Percentiles rank a stretch among this genome's conserved stretches.
Evolutionary conservation across 2,329 filamentous ascomycete species (phyloP).

Genomic region (Escovopsis sp.): DNA sequence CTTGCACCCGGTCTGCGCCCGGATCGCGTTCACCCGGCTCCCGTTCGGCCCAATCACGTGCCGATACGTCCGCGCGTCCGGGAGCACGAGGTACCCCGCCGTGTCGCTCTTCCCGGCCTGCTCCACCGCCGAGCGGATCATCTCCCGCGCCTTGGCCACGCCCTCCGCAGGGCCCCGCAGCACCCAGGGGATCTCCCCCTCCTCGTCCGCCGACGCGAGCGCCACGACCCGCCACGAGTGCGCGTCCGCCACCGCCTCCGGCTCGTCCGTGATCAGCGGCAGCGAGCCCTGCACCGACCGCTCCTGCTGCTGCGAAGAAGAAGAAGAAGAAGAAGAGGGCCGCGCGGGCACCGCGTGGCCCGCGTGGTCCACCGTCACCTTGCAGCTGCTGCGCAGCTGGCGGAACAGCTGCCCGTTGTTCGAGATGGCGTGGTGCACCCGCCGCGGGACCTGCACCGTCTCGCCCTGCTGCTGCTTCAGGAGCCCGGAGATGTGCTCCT

Average conservation of each 20-base stretch:
- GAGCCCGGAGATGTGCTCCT: slow-evolving; percentile 65
- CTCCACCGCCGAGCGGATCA: slow-evolving; percentile 58
- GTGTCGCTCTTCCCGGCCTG: slow-evolving; percentile 54
- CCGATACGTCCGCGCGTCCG: slow-evolving; percentile 79
- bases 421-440: slow-evolving; percentile 69
- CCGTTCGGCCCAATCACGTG: slow-evolving; percentile 82
- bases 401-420: slow-evolving; percentile 94
- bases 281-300: slow-evolving; percentile 48
- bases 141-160: slow-evolving; percentile 65
- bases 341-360: slow-evolving; percentile 64
- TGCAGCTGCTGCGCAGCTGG: slow-evolving; percentile 68
- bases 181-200: slow-evolving; percentile 76
- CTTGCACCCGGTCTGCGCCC: slow-evolving; percentile 82
- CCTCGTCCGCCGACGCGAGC: slow-evolving; percentile 35
- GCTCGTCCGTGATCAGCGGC: slow-evolving; percentile 88
- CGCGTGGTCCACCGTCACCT: slow-evolving; percentile 83
- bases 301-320: slow-evolving; percentile 9
- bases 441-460: slow-evolving; percentile 69
- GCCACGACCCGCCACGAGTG: slow-evolving; percentile 79
- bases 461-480: slow-evolving; percentile 80
- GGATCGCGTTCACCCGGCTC: slow-evolving; percentile 82
- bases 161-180: slow-evolving; percentile 66
- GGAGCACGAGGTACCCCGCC: slow-evolving; percentile 77
- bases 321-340: too few relatives aligned
- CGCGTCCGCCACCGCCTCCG: slow-evolving; percentile 44